A percentile compares a stretch with the other conserved stretches of the same genome.
Evolutionary conservation across 495 filamentous ascomycete species (phyloP).

Genomic region (Durotheca rogersii): DNA sequence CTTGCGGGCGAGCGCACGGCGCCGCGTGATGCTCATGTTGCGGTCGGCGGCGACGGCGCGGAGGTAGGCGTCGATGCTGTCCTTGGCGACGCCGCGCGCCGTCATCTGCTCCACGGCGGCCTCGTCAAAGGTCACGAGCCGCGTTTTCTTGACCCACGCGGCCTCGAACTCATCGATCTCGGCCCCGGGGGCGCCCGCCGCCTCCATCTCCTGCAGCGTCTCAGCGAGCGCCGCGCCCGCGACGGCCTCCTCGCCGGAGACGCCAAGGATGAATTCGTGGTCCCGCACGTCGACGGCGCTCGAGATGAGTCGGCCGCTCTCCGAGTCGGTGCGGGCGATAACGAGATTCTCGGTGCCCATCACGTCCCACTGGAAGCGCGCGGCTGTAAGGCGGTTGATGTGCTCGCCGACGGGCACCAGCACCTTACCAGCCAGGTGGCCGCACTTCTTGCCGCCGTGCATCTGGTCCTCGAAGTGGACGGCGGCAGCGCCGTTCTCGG

Average conservation of each 20-base stretch:
- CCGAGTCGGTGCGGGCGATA: slow-evolving; percentile 92
- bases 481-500: slow-evolving; percentile 94
- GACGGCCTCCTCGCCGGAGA: slow-evolving; percentile 66
- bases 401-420: slow-evolving; percentile 92
- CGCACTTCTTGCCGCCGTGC: slow-evolving; percentile 98
- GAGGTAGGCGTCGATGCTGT: slow-evolving; percentile 66
- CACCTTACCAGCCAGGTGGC: slow-evolving; percentile 95
- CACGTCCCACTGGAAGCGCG: slow-evolving; percentile 96
- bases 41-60: slow-evolving; percentile 57
- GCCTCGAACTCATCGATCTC: slow-evolving; percentile 87
- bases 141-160: slow-evolving; percentile 85
- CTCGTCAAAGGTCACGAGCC: slow-evolving; percentile 89
- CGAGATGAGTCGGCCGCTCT: slow-evolving; percentile 86
- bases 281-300: slow-evolving; percentile 90
- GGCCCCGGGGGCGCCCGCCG: slow-evolving; percentile 66
- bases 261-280: slow-evolving; percentile 93
- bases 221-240: slow-evolving; percentile 80
- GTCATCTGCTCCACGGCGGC: slow-evolving; percentile 75
- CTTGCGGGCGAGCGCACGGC: slow-evolving; percentile 67
- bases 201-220: slow-evolving; percentile 86
- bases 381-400: slow-evolving; percentile 88
- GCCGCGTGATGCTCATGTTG: slow-evolving; percentile 72
- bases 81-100: slow-evolving; percentile 57
- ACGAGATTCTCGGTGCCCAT: slow-evolving; percentile 95
- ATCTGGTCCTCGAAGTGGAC: slow-evolving; percentile 98